Evolutionary conservation across 1,284 basidiomycete species (phyloP).

Genomic region (Agaricales sp.): DNA sequence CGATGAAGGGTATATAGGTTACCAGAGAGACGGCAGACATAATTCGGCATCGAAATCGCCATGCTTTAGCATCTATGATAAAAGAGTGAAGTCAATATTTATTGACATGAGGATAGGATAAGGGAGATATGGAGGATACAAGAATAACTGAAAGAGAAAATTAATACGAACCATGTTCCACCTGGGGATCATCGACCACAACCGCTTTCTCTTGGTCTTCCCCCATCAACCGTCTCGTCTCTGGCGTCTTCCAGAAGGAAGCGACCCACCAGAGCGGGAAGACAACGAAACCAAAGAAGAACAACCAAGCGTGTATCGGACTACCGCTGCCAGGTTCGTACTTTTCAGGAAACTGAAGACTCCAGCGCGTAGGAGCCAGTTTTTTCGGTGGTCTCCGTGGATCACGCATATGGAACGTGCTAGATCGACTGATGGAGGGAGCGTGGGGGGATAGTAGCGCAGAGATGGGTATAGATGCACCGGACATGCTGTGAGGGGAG

Average conservation of each 20-base stretch:
- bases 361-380: slow-evolving; percentile 8
- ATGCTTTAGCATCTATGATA: slow-evolving; percentile 50
- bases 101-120: too few relatives aligned
- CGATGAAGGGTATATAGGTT: slow-evolving; percentile 71
- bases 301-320: slow-evolving; percentile 63
- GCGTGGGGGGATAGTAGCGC: slow-evolving; percentile 68
- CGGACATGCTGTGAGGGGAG: slow-evolving; percentile 43
- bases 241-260: slow-evolving; percentile 46
- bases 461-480: slow-evolving; percentile 64
- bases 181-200: slow-evolving; percentile 64
- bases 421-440: slow-evolving; percentile 47
- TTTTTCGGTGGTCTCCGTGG: slow-evolving; percentile 47
- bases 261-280: slow-evolving; percentile 75
- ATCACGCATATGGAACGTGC: slow-evolving; percentile 68
- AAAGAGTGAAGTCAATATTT: slow-evolving; percentile 3
- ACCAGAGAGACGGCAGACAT: slow-evolving; percentile 55
- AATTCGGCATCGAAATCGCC: slow-evolving; percentile 64
- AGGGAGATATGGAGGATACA: slow-evolving; percentile 6
- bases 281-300: slow-evolving; percentile 62
- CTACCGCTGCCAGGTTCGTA: slow-evolving; percentile 52
- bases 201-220: slow-evolving; percentile 59
- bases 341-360: slow-evolving; percentile 22
- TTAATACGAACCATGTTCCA: slow-evolving; percentile 52
- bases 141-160: slow-evolving; percentile 4
- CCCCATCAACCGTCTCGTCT: slow-evolving; percentile 49